Conservation (phyloP, 805 yeast species). For the Yamadazyma endophytica region DNA sequence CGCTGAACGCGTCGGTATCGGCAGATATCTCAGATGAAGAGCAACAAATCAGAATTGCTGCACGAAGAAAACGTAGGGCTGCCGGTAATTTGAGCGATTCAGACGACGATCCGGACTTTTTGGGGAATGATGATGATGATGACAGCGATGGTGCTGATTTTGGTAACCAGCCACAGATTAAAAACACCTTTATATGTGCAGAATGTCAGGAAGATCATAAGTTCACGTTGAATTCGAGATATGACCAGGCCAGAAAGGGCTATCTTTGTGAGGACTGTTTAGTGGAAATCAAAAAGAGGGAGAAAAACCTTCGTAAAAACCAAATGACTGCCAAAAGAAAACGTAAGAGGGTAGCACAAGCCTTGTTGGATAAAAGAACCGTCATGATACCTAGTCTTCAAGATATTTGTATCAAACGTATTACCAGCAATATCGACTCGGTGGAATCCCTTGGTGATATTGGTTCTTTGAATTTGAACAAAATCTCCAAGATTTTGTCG, state of each 20-base stretch:
- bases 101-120: too few relatives aligned
- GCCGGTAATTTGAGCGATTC: conserved; percentile 15
- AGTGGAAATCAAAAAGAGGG: conserved; percentile 33
- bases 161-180: conserved; percentile 11
- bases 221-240: conserved; percentile 58
- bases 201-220: conserved; percentile 51
- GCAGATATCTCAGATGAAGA: conserved; percentile 23
- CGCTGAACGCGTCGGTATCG: conserved; percentile 1
- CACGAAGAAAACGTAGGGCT: conserved; percentile 26
- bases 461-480: conserved; percentile 66
- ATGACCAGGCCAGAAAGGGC: conserved; percentile 50
- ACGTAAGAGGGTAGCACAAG: conserved; percentile 78
- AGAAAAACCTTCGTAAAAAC: conserved; percentile 43
- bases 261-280: conserved; percentile 66
- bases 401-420: conserved; percentile 69
- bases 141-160: conserved; percentile 21
- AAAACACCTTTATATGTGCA: too few relatives aligned
- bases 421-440: conserved; percentile 63
- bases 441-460: conserved; percentile 86
- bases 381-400: conserved; percentile 68
- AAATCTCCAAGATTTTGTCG: conserved; percentile 71
- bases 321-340: conserved; percentile 66
- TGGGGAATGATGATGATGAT: conserved; percentile 18
- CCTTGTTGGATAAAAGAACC: conserved; percentile 69
- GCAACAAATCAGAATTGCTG: conserved; percentile 30